These are phyloP conservation scores for Quercus gilva DNA, from an alignment of 306 rosid genomes.

Conservation along the genomic window DNA sequence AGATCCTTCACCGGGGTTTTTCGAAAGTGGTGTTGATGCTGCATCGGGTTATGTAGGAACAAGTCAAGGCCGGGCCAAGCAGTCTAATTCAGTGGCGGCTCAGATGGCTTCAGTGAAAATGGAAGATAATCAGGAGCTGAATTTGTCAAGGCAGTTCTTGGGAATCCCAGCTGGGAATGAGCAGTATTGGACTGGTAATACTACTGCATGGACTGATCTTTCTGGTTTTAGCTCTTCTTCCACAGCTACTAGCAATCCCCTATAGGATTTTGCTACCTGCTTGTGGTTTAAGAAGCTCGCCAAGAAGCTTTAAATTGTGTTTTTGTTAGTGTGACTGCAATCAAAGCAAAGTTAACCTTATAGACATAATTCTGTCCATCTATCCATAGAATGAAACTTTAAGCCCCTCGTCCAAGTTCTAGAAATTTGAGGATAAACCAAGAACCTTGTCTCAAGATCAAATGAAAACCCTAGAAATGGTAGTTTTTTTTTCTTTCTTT, in stretches of 20 bases:
- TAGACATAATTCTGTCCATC: neutral
- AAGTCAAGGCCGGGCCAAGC: too few relatives aligned
- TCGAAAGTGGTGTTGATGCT: conserved; percentile 26
- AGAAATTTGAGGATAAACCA: conserved; percentile 9
- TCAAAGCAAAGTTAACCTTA: neutral
- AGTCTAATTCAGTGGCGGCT: too few relatives aligned
- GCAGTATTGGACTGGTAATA: conserved; percentile 54
- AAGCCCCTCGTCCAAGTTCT: conserved; percentile 8
- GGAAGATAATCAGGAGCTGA: conserved; percentile 50
- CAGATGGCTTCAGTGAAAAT: conserved; percentile 51
- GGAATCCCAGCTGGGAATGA: conserved; percentile 35
- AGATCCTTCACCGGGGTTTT: conserved; percentile 48
- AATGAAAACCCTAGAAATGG: conserved; percentile 57
- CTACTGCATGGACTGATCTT: conserved; percentile 62
- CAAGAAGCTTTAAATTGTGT: conserved; percentile 19
- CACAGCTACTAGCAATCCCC: conserved; percentile 35
- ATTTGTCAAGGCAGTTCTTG: conserved; percentile 63
- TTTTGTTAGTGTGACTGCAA: conserved; percentile 28
- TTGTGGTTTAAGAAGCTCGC: neutral
- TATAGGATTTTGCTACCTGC: conserved; percentile 17
- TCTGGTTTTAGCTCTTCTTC: conserved; percentile 63
- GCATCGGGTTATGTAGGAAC: conserved; percentile 20
- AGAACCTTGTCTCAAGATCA: conserved; percentile 22
- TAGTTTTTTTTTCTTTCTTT: conserved; percentile 15
- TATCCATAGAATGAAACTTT: neutral